Base-by-base conservation (phyloP, 23 red algal genomes). In the Porphyridium purpureum region DNA sequence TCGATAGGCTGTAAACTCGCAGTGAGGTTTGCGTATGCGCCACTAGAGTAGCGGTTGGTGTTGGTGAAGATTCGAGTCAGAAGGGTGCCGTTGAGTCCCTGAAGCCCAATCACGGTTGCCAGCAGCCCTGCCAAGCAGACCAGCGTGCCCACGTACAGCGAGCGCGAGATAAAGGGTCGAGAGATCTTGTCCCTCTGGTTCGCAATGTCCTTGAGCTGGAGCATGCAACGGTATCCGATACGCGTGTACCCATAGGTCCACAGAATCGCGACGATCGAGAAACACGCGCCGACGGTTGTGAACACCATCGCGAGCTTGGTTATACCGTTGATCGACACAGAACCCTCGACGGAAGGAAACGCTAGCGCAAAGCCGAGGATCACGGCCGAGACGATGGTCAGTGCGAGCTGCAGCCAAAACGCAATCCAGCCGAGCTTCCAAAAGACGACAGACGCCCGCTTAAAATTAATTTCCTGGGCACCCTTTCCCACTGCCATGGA, bases 231-330 rank as follows among this genome's bases (percentile, higher is more conserved):
- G n/a, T n/a, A n/a, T n/a, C n/a, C n/a, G n/a, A n/a, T n/a, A 27
- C 75, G 29, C 27, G 75, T 81, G 47, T 81, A 81, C 7, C 75
- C 56, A 30, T 81, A 81, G 7, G 75, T 81, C 75, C 75, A 81
- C 30, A 81, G 61, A 24, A 66, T 63, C n/a, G 62, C 62, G 29
- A 81, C 27, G 52, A 81, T 55, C 4, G 59, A 61, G 20, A 66
- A 25, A 3, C 54, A 21, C 4, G 69, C 51, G 38, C 62, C 75
- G 30, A 59, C 61, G 15, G 54, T 56, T 23, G 75, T 41, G 31
- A 81, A 25, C 28, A 58, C 46, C 24, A 66, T 61, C 38, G 62
- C 75, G 5, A 69, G 31, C 4, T 63, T 65, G 11, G 62, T 69
- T n/a, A n/a, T n/a, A n/a, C n/a, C n/a, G n/a, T n/a, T n/a, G 20